A percentile compares a stretch with the other conserved stretches of the same genome.
phyloP scores from a whole-genome alignment of 352 stramenopile species.

The Phytophthora sp. region DNA sequence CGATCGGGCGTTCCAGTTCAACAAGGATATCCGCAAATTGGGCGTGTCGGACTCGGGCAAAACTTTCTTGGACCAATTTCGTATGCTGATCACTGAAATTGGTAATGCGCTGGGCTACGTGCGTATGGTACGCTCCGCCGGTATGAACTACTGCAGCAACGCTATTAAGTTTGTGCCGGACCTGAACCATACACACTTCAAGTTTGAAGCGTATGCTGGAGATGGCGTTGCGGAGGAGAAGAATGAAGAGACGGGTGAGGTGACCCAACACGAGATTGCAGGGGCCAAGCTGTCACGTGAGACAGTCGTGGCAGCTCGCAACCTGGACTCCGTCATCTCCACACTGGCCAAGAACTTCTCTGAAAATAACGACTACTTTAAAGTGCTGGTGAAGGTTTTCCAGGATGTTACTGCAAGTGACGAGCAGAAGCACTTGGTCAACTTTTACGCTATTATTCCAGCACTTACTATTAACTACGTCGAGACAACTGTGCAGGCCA shows the following conservation, averaged over 20 bases:
- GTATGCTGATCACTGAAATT: constrained; percentile 92
- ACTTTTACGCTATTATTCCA: constrained; percentile 92
- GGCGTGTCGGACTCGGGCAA: constrained; percentile 86
- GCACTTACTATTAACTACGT: constrained; percentile 92
- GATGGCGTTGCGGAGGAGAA: constrained; percentile 62
- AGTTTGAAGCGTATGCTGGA: constrained; percentile 77
- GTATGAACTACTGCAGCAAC: constrained; percentile 93
- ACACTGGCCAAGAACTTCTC: constrained; percentile 91
- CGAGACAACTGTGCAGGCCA: constrained; percentile 89
- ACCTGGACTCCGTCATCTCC: constrained; percentile 88
- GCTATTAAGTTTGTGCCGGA: constrained; percentile 93
- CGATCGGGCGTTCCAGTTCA: constrained; percentile 90
- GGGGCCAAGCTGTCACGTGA: constrained; percentile 79
- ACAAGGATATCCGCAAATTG: constrained; percentile 91
- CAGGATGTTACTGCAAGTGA: constrained; percentile 88
- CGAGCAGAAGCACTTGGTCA: constrained; percentile 91
- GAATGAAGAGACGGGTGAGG: constrained; percentile 61
- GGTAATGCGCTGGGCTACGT: constrained; percentile 94
- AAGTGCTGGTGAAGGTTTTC: constrained; percentile 89
- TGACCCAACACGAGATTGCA: constrained; percentile 50
- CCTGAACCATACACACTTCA: constrained; percentile 87
- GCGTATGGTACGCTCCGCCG: constrained; percentile 92
- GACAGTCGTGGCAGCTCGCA: constrained; percentile 84
- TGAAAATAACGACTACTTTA: constrained; percentile 95
- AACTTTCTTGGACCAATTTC: constrained; percentile 92